Conservation (phyloP, 73 alveolate species). For the Symbiodinium pilosum region DNA sequence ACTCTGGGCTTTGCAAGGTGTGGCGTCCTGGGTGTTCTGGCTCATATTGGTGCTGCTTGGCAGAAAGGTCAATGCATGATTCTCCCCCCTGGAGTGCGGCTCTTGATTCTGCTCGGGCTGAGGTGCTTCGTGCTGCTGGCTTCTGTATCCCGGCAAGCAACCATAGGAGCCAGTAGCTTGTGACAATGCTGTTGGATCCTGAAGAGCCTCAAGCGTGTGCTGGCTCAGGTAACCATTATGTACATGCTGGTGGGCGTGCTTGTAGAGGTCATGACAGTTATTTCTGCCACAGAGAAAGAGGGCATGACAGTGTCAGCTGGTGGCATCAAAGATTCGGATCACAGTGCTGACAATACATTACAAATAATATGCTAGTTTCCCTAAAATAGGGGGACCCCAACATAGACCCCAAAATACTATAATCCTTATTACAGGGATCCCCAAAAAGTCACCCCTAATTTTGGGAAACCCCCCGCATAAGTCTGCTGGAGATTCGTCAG, state of each 20-base stretch:
- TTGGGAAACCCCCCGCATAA: too few species aligned
- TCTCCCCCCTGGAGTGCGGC: neutral
- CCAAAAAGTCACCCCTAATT: too few species aligned
- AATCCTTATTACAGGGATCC: too few species aligned
- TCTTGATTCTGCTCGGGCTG: neutral
- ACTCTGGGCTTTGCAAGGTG: neutral
- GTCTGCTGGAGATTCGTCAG: too few species aligned
- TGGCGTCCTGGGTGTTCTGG: slow-evolving; percentile 49
- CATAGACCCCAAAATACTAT: too few species aligned
- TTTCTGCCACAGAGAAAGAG: slow-evolving; percentile 64
- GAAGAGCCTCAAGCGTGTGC: too few species aligned
- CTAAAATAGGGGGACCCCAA: too few species aligned
- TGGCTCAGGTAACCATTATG: slow-evolving; percentile 54
- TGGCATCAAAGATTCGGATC: too few species aligned
- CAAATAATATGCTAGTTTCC: too few species aligned
- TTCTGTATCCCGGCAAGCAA: neutral
- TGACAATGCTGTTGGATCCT: neutral
- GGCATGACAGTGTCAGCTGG: slow-evolving; percentile 49
- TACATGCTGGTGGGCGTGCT: slow-evolving; percentile 70
- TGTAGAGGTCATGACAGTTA: slow-evolving; percentile 73
- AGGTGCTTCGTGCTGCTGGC: slow-evolving; percentile 62
- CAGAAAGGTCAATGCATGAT: too few species aligned
- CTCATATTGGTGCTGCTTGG: slow-evolving; percentile 61
- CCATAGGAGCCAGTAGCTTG: neutral
- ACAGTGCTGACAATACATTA: too few species aligned